Percentiles rank a stretch among this genome's conserved stretches.
Evolutionary conservation across 108 stramenopile genomes (phyloP).

Genomic region (Chaetoceros muelleri): DNA sequence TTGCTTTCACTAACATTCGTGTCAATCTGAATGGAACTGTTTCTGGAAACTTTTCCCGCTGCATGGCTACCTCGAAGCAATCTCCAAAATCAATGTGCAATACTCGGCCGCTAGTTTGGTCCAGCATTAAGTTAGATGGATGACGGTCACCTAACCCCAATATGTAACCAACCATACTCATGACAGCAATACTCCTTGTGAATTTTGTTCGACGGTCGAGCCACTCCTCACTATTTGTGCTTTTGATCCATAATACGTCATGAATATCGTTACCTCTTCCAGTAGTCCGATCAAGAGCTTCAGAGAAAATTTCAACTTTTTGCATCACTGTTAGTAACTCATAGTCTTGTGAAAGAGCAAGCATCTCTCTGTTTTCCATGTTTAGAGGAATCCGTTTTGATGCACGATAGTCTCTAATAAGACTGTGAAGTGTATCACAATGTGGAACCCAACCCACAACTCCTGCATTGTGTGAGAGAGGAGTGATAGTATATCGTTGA

Average conservation of each 20-base stretch:
- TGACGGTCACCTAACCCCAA: slow-evolving; percentile 89
- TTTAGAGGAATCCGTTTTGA: slow-evolving; percentile 83
- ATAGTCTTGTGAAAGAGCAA: slow-evolving; percentile 82
- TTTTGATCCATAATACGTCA: slow-evolving; percentile 95
- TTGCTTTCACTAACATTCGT: slow-evolving; percentile 98
- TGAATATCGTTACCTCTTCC: slow-evolving; percentile 89
- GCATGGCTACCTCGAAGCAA: slow-evolving; percentile 99
- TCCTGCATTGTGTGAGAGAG: slow-evolving; percentile 94
- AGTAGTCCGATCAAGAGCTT: slow-evolving; percentile 72
- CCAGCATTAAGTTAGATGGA: slow-evolving; percentile 88
- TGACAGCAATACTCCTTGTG: slow-evolving; percentile 96
- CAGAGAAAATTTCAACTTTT: slow-evolving; percentile 95
- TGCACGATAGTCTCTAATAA: slow-evolving; percentile 91
- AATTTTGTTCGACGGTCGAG: slow-evolving; percentile 92
- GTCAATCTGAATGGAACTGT: slow-evolving; percentile 98
- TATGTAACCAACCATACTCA: slow-evolving; percentile 99
- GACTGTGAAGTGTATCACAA: slow-evolving; percentile 94
- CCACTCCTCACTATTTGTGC: slow-evolving; percentile 94
- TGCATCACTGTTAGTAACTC: slow-evolving; percentile 92
- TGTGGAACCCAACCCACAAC: slow-evolving; percentile 98
- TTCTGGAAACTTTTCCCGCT: slow-evolving; percentile 97
- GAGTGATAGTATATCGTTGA: slow-evolving; percentile 91
- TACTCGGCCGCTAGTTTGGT: slow-evolving; percentile 87
- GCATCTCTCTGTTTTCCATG: slow-evolving; percentile 93
- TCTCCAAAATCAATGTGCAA: slow-evolving; percentile 95